Percentiles rank a stretch among this genome's conserved stretches.
phyloP scores from a whole-genome alignment of 1,284 basidiomycete species.

The Amylostereum areolatum region DNA sequence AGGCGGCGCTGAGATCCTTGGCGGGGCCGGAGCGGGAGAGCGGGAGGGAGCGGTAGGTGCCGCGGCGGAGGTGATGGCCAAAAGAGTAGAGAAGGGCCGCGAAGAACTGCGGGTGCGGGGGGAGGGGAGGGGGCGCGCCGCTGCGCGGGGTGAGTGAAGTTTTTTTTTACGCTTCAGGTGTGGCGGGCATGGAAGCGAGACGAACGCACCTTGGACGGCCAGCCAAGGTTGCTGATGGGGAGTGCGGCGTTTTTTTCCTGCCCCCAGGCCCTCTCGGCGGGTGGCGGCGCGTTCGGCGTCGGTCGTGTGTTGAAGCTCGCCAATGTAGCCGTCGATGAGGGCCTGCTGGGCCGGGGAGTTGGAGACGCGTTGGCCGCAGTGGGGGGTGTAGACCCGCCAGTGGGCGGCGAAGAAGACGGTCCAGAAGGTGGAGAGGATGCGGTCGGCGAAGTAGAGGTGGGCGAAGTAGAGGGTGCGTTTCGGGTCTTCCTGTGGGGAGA shows the following conservation, averaged over 20 bases:
- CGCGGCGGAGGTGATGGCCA: constrained; percentile 86
- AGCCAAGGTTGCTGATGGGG: constrained; percentile 74
- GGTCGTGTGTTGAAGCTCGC: constrained; percentile 47
- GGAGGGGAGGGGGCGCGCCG: not conserved
- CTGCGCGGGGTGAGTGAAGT: not conserved
- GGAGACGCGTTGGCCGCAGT: constrained; percentile 76
- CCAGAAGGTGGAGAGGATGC: constrained; percentile 87
- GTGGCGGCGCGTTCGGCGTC: constrained; percentile 60
- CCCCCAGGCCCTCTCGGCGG: constrained; percentile 80
- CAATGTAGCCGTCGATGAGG: constrained; percentile 58
- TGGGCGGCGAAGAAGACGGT: constrained; percentile 83
- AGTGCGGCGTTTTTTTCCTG: constrained; percentile 83
- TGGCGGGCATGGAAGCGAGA: not conserved
- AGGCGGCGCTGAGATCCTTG: constrained; percentile 22
- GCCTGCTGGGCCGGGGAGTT: constrained; percentile 86
- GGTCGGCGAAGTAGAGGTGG: constrained; percentile 89
- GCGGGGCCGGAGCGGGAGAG: constrained; percentile 39
- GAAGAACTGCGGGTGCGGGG: constrained; percentile 61
- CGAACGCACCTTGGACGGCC: constrained; percentile 78
- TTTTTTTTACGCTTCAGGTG: not conserved
- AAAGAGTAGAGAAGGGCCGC: constrained; percentile 90
- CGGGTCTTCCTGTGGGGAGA: constrained; percentile 67
- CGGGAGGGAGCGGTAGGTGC: constrained; percentile 83
- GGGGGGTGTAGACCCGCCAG: constrained; percentile 89
- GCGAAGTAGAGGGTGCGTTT: constrained; percentile 84